Base-by-base conservation (phyloP, 2,329 filamentous ascomycete species). In the Penicillium psychrosexuale region DNA sequence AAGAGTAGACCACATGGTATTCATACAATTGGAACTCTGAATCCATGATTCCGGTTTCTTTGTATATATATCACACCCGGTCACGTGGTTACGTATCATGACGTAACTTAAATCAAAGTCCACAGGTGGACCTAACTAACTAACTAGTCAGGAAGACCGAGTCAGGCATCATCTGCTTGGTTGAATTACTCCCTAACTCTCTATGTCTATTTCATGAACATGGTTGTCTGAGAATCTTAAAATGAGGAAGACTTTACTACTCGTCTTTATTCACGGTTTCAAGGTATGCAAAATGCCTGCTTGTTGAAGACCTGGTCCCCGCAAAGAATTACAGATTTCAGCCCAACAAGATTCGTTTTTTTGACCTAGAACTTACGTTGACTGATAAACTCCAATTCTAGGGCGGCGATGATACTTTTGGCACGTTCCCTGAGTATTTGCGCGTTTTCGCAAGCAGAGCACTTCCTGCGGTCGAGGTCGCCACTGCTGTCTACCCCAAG, bases 331-430 rank as follows among this genome's bases (percentile, higher is more conserved):
- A 15, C 30, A 52, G 22, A 30, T 34, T 15, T 22, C 40, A 33
- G 30, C 34, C 13, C 17, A 36, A 27, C 27, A 15, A 42, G 22
- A 31, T 52, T 28, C 2, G 15, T 22, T 22, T 17, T 8, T 22
- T 7, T 15, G 7, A 31, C 12, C 31, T 11, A 15, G 9, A 30
- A 28, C 8, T 12, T 22, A 24, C 2, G 4, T 39, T 56, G 15
- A 59, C 47, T 54, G 36, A 53, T 31, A 13, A 54, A 27, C 7
- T 51, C 24, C 46, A 38, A 44, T 19, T 39, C 28, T 53, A 80
- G 78, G 78, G 78, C 40, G 77, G 72, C 42, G 75, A 79, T 60
- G 75, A 78, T 57, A 80, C 78, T 3, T 80, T 80, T 57, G 74
- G 65, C 12, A 68, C 63, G 8, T 80, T 80, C 43, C 78, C 78